Base-by-base conservation (phyloP, 805 yeast genomes). In the Jamesozyma gamospora region DNA sequence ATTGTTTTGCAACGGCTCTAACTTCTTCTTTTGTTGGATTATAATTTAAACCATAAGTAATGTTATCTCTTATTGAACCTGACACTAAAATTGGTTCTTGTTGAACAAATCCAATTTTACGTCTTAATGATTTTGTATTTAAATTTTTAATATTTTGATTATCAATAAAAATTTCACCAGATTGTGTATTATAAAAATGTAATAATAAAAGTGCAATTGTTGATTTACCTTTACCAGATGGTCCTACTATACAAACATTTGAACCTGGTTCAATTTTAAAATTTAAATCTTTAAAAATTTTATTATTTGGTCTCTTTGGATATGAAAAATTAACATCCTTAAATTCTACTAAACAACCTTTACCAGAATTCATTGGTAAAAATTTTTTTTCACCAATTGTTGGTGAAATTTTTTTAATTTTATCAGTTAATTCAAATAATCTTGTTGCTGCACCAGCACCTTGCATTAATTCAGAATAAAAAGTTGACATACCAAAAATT, bases 391-490 rank as follows among this genome's bases (percentile, higher is more conserved):
- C 44, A 21, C 97, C 97, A 15, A 64, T 53, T 1, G 81, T 71
- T 2, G 88, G 74, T 11, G 71, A 66, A 32, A 90, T 85, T 15
- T 69, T 63, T 1, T 96, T 88, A 42, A 76, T 65, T 60, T 82
- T 71, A 46, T 85, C 94, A 34, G 82, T 75, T 35, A 92, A 67
- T 58, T 92, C 98, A 64, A 90, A 90, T 28, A 90, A 67, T 47
- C 98, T 71, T 39, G 90, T 79, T 0, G 97, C 94, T 1, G 97
- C 97, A 41, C 98, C 98, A 8, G 86, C 83, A 39, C 96, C 97
- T 65, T 92, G 92, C 98, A 92, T 92, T 43, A 92, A 66, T 59
- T 92, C 98, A 1, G 95, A 80, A 56, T 88, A 92, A 56, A 92
- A 90, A 46, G 83, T 82, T 0, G 96, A 90, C n/a, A 90, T 58